Percentiles rank a stretch among this genome's conserved stretches.
Evolutionary conservation across 2,329 filamentous ascomycete genomes (phyloP).

Genomic region (Cercospora sesami): DNA sequence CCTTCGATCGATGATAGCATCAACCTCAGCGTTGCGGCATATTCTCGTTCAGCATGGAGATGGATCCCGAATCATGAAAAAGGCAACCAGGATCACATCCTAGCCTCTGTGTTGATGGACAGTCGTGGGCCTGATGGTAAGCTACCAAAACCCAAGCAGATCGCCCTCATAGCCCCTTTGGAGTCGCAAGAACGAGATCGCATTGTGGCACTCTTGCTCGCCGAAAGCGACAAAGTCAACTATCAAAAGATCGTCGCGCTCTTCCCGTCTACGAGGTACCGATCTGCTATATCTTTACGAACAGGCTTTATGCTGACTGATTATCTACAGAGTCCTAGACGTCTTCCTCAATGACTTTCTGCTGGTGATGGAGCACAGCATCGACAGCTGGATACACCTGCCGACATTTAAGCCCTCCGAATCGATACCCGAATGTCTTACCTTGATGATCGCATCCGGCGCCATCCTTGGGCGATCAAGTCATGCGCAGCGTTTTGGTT

Average conservation of each 20-base stretch:
- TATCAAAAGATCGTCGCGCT: slow-evolving; percentile 26
- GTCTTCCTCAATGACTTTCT: slow-evolving; percentile 26
- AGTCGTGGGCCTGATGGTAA: slow-evolving; percentile 21
- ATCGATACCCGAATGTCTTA: slow-evolving; percentile 23
- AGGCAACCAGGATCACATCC: slow-evolving; percentile 20
- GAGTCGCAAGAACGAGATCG: slow-evolving; percentile 22
- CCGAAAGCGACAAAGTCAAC: slow-evolving; percentile 24
- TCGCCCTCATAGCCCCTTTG: slow-evolving; percentile 17
- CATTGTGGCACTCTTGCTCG: slow-evolving; percentile 25
- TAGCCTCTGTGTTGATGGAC: slow-evolving; percentile 23
- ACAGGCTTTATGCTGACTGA: background rate
- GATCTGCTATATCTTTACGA: background rate
- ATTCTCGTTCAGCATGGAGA: slow-evolving; percentile 26
- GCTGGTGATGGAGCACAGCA: slow-evolving; percentile 27
- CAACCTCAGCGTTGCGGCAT: slow-evolving; percentile 25
- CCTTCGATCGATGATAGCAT: slow-evolving; percentile 28
- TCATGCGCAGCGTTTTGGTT: slow-evolving; percentile 26
- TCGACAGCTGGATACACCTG: slow-evolving; percentile 27
- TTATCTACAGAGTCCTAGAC: slow-evolving; percentile 19
- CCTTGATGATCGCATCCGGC: slow-evolving; percentile 25
- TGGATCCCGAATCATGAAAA: slow-evolving; percentile 25
- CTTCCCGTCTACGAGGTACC: slow-evolving; percentile 19
- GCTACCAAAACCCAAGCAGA: slow-evolving; percentile 12
- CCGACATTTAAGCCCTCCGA: slow-evolving; percentile 21
- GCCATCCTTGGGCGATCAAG: slow-evolving; percentile 25